phyloP scores from a whole-genome alignment of 1,139 yeast species.

The Candida sp. region DNA sequence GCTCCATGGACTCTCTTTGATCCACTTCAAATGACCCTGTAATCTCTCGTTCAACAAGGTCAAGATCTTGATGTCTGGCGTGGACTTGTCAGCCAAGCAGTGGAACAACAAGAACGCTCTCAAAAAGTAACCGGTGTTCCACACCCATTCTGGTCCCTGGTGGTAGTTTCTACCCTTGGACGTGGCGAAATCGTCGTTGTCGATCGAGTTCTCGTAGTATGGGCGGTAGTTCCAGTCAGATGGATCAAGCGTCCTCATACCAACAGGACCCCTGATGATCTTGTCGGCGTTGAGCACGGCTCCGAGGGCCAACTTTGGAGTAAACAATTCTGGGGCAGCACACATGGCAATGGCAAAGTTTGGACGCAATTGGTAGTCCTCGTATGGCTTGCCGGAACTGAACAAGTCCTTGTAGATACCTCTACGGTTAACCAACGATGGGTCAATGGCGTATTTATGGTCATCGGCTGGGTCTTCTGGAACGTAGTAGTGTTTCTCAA shows the following conservation, averaged over 20 bases:
- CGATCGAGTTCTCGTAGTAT: constrained; percentile 79
- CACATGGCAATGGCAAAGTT: constrained; percentile 92
- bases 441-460: constrained; percentile 59
- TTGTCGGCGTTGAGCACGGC: constrained; percentile 77
- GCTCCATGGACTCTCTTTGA: constrained; percentile 82
- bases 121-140: constrained; percentile 88
- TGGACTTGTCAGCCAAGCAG: constrained; percentile 23
- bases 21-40: constrained; percentile 70
- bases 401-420: constrained; percentile 93
- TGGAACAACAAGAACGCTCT: constrained; percentile 73
- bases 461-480: constrained; percentile 66
- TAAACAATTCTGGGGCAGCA: constrained; percentile 92
- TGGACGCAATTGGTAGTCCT: constrained; percentile 93
- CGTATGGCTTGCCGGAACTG: constrained; percentile 82
- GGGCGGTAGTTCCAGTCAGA: constrained; percentile 92
- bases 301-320: constrained; percentile 56
- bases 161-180: constrained; percentile 97
- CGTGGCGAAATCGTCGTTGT: constrained; percentile 86
- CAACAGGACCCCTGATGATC: constrained; percentile 84
- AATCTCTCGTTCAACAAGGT: constrained; percentile 57
- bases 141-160: constrained; percentile 99
- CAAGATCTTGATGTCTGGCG: constrained; percentile 37
- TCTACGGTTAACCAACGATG: constrained; percentile 76
- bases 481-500: constrained; percentile 78
- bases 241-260: constrained; percentile 93